Conservation (phyloP, 2,329 filamentous ascomycete genomes). For the Helotiales sp. region DNA sequence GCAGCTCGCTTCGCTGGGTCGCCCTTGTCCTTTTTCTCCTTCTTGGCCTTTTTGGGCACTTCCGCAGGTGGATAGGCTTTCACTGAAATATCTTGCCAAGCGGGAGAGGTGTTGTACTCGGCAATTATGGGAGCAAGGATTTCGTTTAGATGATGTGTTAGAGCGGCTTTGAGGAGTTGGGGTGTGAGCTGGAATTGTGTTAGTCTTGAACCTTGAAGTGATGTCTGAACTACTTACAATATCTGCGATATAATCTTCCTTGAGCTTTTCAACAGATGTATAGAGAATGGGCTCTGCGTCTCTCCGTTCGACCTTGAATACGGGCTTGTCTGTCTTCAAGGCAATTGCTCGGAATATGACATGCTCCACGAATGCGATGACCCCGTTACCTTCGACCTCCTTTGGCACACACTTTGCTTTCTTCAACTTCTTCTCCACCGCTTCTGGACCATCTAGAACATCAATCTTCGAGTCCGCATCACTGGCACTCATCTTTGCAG, state of each 20-base stretch:
- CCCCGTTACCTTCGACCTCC: slow-evolving; percentile 79
- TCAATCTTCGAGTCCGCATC: slow-evolving; percentile 86
- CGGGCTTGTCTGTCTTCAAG: slow-evolving; percentile 53
- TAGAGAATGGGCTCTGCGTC: slow-evolving; percentile 79
- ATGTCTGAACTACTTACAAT: slow-evolving; percentile 52
- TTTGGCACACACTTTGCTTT: slow-evolving; percentile 81
- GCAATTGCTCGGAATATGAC: slow-evolving; percentile 77
- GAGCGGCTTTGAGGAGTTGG: slow-evolving; percentile 83
- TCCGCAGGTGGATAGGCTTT: slow-evolving; percentile 83
- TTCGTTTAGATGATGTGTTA: slow-evolving; percentile 69
- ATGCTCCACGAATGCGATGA: slow-evolving; percentile 83
- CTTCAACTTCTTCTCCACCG: slow-evolving; percentile 77
- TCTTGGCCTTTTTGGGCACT: slow-evolving; percentile 69
- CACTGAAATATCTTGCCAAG: slow-evolving; percentile 77
- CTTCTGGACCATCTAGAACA: slow-evolving; percentile 76
- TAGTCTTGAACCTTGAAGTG: slow-evolving; percentile 1
- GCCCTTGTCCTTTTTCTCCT: slow-evolving; percentile 47
- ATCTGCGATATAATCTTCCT: slow-evolving; percentile 79
- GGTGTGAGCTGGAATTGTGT: slow-evolving; percentile 64
- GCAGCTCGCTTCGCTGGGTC: slow-evolving; percentile 34
- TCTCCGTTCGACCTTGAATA: slow-evolving; percentile 69
- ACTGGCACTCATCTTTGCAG: slow-evolving; percentile 85
- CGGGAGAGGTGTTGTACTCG: slow-evolving; percentile 67
- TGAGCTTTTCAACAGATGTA: slow-evolving; percentile 70
- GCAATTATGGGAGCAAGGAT: slow-evolving; percentile 77